phyloP scores from a whole-genome alignment of 768 basidiomycete genomes.

The Kwoniella bestiolae region DNA sequence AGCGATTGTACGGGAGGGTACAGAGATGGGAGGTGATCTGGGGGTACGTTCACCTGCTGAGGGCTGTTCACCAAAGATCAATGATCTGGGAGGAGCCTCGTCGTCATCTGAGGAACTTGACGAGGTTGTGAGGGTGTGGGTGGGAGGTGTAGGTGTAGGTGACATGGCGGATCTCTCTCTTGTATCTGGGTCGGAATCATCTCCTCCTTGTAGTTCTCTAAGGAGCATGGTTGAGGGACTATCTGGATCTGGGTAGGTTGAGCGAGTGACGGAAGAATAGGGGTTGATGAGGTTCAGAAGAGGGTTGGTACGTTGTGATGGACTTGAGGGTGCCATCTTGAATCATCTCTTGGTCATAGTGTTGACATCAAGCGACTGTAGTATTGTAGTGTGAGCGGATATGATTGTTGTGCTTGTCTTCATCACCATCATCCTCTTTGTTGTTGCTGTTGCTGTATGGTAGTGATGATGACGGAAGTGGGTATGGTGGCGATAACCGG shows the following conservation, averaged over 20 bases:
- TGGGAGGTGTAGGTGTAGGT: constrained; percentile 34
- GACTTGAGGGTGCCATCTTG: constrained; percentile 25
- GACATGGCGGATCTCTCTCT: too few species aligned
- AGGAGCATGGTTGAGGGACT: constrained; percentile 48
- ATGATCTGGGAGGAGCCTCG: constrained; percentile 28
- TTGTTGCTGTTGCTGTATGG: constrained; percentile 3
- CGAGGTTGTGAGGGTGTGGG: constrained; percentile 27
- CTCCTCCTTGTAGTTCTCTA: constrained; percentile 42
- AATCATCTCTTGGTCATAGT: background rate
- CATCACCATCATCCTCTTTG: background rate
- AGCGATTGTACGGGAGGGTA: background rate
- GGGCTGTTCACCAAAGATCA: constrained; percentile 35
- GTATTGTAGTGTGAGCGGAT: background rate
- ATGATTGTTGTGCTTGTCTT: background rate
- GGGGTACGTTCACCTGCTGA: constrained; percentile 24
- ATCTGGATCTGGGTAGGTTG: constrained; percentile 39
- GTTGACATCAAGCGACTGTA: background rate
- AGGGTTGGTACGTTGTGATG: constrained; percentile 25
- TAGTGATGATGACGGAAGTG: background rate
- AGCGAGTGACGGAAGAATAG: constrained; percentile 40
- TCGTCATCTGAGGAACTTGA: constrained; percentile 35
- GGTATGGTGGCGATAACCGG: constrained; percentile 19
- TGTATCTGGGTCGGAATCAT: constrained; percentile 12
- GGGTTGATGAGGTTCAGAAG: constrained; percentile 40
- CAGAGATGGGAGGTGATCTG: constrained; percentile 7